Evolutionary conservation across 768 basidiomycete species (phyloP), one percentile per base, ranked within the genome.

Genomic region (Pisolithus tinctorius): DNA sequence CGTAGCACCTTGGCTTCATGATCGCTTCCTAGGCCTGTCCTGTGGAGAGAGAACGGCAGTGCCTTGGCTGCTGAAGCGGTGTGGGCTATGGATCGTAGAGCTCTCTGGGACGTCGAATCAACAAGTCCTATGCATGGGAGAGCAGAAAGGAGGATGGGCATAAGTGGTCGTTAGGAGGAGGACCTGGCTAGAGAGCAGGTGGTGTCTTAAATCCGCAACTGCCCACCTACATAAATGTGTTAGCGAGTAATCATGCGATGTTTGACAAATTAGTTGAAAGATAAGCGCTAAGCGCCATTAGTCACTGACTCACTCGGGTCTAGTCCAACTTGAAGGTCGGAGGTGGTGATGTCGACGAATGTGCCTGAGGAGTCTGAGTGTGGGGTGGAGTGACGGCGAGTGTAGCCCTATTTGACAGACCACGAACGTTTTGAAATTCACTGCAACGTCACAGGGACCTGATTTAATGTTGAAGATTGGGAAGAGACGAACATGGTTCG

Each of bases 11-110:
- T 59, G 25, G 50, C 55, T n/a, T 54, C 56, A 52, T 72, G 16
- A 6, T 57, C 20, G 6, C 52, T 56, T 20, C 41, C 26, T 36
- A 40, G 42, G 31, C 58, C 57, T 48, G 57, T 53, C 2, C 69
- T 63, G 55, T 74, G 77, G 43, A 81, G 74, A 49, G 72, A 74
- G 60, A 81, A 76, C 8, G 83, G 76, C 6, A 80, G 57, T 4
- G 81, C 77, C 52, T 72, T 75, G 44, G 61, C 61, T 2, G 64
- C 51, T 30, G 60, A 52, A 2, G 65, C 53, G 37, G 72, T 69
- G 48, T 67, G 60, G 61, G 61, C 52, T 54, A 64, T 62, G 45
- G 62, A 45, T 49, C 60, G 60, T n/a, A 58, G 51, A 46, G 57
- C 55, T n/a, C 55, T 47, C 44, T 36, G 45, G 11, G 45, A 25